phyloP scores from a whole-genome alignment of 1,139 yeast genomes.

The Pneumocystis carinii region DNA sequence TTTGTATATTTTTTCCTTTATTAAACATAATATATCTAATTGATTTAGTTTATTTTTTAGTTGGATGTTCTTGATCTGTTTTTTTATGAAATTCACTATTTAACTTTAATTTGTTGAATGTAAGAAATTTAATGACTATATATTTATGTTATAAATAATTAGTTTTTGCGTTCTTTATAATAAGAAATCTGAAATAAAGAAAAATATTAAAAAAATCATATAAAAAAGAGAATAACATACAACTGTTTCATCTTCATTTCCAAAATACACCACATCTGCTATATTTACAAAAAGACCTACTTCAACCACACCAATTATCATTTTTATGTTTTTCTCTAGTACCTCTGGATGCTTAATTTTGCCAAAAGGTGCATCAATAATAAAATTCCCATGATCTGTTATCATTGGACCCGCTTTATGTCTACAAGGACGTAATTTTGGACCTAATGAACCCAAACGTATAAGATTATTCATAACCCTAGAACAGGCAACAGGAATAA shows the following conservation, averaged over 20 bases:
- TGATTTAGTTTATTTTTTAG: background rate
- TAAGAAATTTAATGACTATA: background rate
- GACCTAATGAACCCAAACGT: constrained; percentile 49
- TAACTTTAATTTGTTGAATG: background rate
- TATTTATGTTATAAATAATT: background rate
- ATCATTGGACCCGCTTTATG: constrained; percentile 98
- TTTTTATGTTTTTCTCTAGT: constrained; percentile 38
- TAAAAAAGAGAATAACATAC: constrained; percentile 12
- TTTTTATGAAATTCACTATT: background rate
- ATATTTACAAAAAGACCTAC: constrained; percentile 73
- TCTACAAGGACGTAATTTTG: constrained; percentile 61
- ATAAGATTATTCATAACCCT: constrained; percentile 52
- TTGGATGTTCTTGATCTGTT: background rate
- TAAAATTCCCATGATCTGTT: constrained; percentile 87
- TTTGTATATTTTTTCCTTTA: background rate
- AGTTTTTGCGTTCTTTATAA: background rate
- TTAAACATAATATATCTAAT: background rate
- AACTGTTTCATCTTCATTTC: constrained; percentile 62
- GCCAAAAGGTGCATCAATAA: constrained; percentile 90
- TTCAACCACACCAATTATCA: constrained; percentile 86
- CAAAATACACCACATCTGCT: constrained; percentile 77
- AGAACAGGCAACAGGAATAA: constrained; percentile 76
- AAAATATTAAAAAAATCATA: background rate
- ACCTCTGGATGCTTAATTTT: constrained; percentile 43
- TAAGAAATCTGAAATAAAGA: background rate